These are phyloP conservation scores for Xylaria castorea DNA, from an alignment of 495 filamentous ascomycete genomes.

Conservation along the genomic window DNA sequence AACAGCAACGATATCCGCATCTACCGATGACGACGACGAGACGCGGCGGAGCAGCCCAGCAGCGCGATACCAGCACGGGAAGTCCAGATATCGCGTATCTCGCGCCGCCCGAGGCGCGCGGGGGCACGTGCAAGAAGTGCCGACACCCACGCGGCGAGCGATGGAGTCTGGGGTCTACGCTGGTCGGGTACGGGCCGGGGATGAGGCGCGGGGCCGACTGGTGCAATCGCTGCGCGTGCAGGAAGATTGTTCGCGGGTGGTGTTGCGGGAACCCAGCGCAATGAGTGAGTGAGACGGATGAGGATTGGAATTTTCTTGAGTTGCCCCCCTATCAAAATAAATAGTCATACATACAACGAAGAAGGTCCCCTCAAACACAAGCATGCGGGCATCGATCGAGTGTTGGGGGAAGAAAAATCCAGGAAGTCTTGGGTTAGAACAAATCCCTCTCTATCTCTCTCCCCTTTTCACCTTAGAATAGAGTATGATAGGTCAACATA, in stretches of 20 bases:
- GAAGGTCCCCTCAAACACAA: neutral
- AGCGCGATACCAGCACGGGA: neutral
- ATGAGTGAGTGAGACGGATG: neutral
- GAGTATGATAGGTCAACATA: slow-evolving; percentile 19
- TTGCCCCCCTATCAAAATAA: neutral
- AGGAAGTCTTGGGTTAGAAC: neutral
- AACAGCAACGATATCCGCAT: too few relatives aligned
- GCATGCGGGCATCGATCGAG: neutral
- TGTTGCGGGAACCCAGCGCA: slow-evolving; percentile 27
- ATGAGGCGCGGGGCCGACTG: slow-evolving; percentile 34
- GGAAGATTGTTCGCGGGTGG: slow-evolving; percentile 31
- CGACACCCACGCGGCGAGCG: slow-evolving; percentile 31
- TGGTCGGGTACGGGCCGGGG: slow-evolving; percentile 29
- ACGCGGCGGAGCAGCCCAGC: neutral
- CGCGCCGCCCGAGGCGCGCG: neutral
- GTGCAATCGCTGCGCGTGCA: slow-evolving; percentile 39
- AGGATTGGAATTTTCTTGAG: neutral
- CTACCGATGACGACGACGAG: neutral
- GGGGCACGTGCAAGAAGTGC: slow-evolving; percentile 33
- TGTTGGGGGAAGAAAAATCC: neutral
- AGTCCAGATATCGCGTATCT: neutral
- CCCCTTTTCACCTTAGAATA: slow-evolving; percentile 14
- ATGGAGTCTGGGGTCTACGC: slow-evolving; percentile 36
- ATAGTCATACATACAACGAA: neutral
- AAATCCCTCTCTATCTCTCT: neutral